These are phyloP conservation scores for Papiliotrema nemorosa DNA, from an alignment of 1,284 basidiomycete genomes.

Conservation along the genomic window DNA sequence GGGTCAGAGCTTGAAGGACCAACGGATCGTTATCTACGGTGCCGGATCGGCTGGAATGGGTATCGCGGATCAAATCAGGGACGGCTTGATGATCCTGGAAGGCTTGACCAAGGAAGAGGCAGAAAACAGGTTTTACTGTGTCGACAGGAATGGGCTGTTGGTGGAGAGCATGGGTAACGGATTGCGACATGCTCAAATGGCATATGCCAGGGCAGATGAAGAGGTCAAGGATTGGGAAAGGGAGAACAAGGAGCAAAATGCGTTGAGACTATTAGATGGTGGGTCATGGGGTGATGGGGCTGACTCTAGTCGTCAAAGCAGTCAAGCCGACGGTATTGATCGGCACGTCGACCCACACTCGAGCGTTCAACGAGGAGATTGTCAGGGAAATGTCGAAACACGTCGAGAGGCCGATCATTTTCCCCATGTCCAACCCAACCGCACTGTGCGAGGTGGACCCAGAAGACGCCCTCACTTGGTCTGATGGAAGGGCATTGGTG, in stretches of 20 bases:
- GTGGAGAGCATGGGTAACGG: conserved; percentile 52
- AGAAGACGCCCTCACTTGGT: conserved; percentile 58
- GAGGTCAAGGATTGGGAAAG: conserved; percentile 49
- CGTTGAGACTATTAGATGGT: conserved; percentile 49
- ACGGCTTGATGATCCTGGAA: conserved; percentile 67
- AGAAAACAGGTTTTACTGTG: conserved; percentile 62
- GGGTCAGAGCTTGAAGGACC: conserved; percentile 63
- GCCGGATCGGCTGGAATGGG: conserved; percentile 80
- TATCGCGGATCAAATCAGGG: conserved; percentile 61
- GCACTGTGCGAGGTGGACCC: conserved; percentile 65
- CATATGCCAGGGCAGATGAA: conserved; percentile 49
- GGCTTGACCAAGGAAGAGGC: conserved; percentile 60
- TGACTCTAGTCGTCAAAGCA: conserved; percentile 59
- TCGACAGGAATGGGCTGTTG: conserved; percentile 51
- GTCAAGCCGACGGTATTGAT: conserved; percentile 74
- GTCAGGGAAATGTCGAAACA: conserved; percentile 63
- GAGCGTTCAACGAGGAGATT: conserved; percentile 76
- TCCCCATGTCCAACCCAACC: conserved; percentile 80
- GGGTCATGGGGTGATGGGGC: conserved; percentile 9
- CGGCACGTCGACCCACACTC: conserved; percentile 74
- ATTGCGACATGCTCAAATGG: conserved; percentile 46
- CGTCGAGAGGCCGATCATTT: conserved; percentile 72
- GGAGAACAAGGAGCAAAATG: conserved; percentile 40
- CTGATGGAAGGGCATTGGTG: conserved; percentile 66
- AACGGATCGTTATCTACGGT: conserved; percentile 73